Evolutionary conservation across 164 flowering plant species (phyloP), one percentile per base, ranked within the genome.

Genomic region (Tetrastigma voinierianum): DNA sequence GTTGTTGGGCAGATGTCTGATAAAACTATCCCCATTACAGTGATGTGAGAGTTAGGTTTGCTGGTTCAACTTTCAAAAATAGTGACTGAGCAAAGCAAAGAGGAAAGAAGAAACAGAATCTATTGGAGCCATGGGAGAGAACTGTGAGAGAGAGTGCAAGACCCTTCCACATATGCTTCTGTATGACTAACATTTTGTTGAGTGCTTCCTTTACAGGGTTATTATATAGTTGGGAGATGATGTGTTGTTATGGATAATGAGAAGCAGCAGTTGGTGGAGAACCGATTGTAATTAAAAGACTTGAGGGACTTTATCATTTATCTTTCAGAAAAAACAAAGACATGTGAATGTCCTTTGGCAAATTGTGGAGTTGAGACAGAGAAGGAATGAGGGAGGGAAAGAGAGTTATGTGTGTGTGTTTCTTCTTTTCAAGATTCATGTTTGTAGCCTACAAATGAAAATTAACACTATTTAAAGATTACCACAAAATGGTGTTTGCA

Each of bases 1-100:
- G 81, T 92, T 92, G 76, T 82, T 87, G 78, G 88, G 85, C 98
- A 95, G 65, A 81, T 75, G 67, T 89, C 97, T 73, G 97, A 95
- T 56, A 84, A 95, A 45, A 95, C 97, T 66, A 81, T 65, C 46
- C 96, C 98, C 87, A 85, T 78, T 23, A 93, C 96, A 56, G 83
- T 76, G 67, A 91, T 82, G 51, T 80, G 85, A 1, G 96, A 80
- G 55, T 58, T 71, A 67, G 74, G 46, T 67, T 69, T 20, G 72
- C 45, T 19, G 82, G 70, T 25, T 57, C 74, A 64, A 47, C 75
- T 65, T 61, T 70, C 25, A 56, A 55, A 46, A 69, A 62, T 12
- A 73, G 48, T n/a, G 75, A 64, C 11, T 32, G 55, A 13, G n/a
- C 15, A 23, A 72, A 56, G n/a, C 45, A 80, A 70, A n/a, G 75